These are phyloP conservation scores for Rauvolfia tetraphylla DNA, from an alignment of 257 asterid species.

Conservation along the genomic window DNA sequence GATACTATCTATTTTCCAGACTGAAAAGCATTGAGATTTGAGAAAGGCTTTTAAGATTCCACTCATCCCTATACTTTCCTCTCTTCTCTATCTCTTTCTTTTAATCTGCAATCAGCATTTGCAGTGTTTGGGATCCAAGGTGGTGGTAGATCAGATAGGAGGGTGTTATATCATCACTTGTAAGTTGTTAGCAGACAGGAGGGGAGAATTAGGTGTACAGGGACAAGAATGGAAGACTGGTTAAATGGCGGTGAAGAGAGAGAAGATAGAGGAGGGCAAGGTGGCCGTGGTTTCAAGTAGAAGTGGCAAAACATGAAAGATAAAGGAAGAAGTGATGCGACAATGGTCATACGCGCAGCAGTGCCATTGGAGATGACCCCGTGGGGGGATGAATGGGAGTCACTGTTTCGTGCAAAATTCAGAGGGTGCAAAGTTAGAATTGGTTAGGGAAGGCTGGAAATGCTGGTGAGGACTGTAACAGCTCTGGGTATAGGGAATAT, in stretches of 20 bases:
- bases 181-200: not conserved
- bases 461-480: too few relatives aligned
- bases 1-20: not conserved
- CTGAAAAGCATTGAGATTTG: not conserved
- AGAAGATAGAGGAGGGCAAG: not conserved
- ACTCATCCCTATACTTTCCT: not conserved
- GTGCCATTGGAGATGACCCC: not conserved
- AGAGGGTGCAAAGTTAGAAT: not conserved
- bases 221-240: not conserved
- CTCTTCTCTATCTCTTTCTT: not conserved
- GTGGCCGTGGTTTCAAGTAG: not conserved
- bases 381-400: not conserved
- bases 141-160: not conserved
- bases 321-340: not conserved
- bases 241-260: not conserved
- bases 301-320: not conserved
- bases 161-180: not conserved
- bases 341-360: not conserved
- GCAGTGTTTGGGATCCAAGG: not conserved
- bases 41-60: not conserved
- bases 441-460: too few relatives aligned
- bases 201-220: not conserved
- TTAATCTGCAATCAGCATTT: not conserved
- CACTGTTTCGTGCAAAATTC: not conserved
- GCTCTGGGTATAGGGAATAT: too few relatives aligned